phyloP scores from a whole-genome alignment of 306 rosid species.

The Cucumis hystrix region DNA sequence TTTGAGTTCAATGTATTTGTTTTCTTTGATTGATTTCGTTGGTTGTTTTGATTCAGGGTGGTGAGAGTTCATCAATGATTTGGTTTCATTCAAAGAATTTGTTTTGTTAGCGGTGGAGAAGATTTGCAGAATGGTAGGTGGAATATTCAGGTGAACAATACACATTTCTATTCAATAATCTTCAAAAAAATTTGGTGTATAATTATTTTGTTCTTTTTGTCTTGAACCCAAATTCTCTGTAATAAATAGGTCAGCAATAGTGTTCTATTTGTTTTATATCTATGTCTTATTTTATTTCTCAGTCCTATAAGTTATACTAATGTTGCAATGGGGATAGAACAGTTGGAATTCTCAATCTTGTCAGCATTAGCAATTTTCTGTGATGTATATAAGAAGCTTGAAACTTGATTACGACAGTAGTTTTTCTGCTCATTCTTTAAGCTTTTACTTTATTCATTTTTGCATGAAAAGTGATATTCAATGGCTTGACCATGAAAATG shows the following conservation, averaged over 20 bases:
- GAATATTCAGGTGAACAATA: conserved; percentile 7
- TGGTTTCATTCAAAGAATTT: not conserved
- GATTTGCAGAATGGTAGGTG: not conserved
- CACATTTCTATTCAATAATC: conserved; percentile 9
- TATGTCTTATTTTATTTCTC: not conserved
- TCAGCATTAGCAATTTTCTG: conserved; percentile 1
- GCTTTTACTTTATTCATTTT: too few species aligned
- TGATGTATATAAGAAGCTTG: too few species aligned
- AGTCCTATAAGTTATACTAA: not conserved
- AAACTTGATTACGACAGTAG: too few species aligned
- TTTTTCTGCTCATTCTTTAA: too few species aligned
- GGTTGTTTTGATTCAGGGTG: too few species aligned
- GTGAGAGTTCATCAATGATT: too few species aligned
- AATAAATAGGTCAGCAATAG: conserved; percentile 1
- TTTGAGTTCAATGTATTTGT: too few species aligned
- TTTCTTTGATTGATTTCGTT: too few species aligned
- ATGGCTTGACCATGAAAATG: not conserved
- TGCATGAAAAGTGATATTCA: conserved; percentile 6
- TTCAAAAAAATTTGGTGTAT: conserved; percentile 3
- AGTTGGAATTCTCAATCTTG: not conserved
- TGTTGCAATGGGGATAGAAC: not conserved
- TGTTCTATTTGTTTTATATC: not conserved
- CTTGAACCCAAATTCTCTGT: not conserved
- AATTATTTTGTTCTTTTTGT: not conserved
- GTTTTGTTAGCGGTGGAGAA: not conserved